Base-by-base conservation (phyloP, 2,329 filamentous ascomycete species). In the Clonostachys solani region DNA sequence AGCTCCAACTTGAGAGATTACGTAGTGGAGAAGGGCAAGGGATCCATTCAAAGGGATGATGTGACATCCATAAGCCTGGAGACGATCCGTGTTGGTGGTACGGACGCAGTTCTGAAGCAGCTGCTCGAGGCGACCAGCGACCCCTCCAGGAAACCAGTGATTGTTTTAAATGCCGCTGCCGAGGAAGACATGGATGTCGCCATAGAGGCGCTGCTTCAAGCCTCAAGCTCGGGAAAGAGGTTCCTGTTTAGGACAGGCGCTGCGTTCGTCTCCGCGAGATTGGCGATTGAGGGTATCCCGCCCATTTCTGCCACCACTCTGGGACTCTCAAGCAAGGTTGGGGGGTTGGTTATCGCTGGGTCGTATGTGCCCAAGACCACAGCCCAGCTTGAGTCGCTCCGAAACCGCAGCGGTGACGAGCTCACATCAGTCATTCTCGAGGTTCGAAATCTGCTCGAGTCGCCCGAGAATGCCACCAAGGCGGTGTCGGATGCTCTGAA, bases 331-430 rank as follows among this genome's bases (percentile, higher is more conserved):
- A 7, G 16, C 7, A 40, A 35, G 8, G 62, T 63, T 0, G 79
- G 78, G 0, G 78, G 77, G 0, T 56, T 83, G 1, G 69, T 81
- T 16, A 69, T 83, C 15, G 78, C 77, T 0, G 78, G 80, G 0
- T 79, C 74, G 0, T 81, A 83, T 41, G 77, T 82, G 0, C 77
- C 77, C 4, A 82, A 81, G 52, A 83, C 79, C 1, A 82, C 79
- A 0, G 70, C 74, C 0, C 78, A 82, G 47, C 58, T 81, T 1
- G 67, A 73, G 23, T 58, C 61, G 3, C 54, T 81, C 9, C 60
- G 63, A 0, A 56, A 64, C 3, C 59, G 60, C 15, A 66, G 71
- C 1, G 68, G 66, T 1, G 49, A 59, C 0, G 60, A 67, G n/a
- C 58, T 80, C 1, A 68, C 64, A 1, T 70, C 67, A 0, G 66